Evolutionary conservation across 768 basidiomycete species (phyloP), one percentile per base, ranked within the genome.

Genomic region (Suillus paluster): DNA sequence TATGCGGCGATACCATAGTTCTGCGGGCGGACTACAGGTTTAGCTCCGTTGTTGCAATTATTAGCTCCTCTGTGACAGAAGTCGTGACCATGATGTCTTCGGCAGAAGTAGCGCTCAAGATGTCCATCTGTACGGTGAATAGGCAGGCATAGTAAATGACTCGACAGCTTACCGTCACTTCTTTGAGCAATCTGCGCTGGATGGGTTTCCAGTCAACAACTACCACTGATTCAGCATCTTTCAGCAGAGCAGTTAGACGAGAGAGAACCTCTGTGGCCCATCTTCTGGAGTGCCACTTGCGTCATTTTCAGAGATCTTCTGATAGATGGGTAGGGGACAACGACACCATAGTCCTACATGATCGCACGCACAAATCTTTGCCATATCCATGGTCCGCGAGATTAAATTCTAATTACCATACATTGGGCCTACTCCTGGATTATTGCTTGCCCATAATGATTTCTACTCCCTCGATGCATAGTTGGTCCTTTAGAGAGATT

Each of bases 401-500:
- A 5, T 70, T 69, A 89, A 3, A 30, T 6, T 30, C 30, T 8
- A 44, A 44, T 44, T 1, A 14, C n/a, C n/a, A 8, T 42, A 8
- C 41, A 8, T 42, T 8, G 5, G 19, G 17, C 30, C 30, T 30
- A 30, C 30, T 3, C 30, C 19, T 2, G 6, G 41, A 19, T 19
- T 19, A 42, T 7, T 17, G 17, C 17, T 19, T 42, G 19, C 41
- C 89, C 79, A 91, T 87, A 0, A 84, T 86, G 0, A 87, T 84
- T 68, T 92, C 90, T 14, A 89, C 68, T 2, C 87, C 91, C 64
- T 88, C 80, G 65, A 92, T 82, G 48, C 75, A 81, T 27, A 92
- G 72, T 71, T 92, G 90, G 67, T 93, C 91, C 71, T 93, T 92
- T 56, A 91, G 73, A 6, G 88, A 91, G 50, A 92, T 78, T 0